phyloP scores from a whole-genome alignment of 257 asterid genomes.

The Orobanche coerulescens region DNA sequence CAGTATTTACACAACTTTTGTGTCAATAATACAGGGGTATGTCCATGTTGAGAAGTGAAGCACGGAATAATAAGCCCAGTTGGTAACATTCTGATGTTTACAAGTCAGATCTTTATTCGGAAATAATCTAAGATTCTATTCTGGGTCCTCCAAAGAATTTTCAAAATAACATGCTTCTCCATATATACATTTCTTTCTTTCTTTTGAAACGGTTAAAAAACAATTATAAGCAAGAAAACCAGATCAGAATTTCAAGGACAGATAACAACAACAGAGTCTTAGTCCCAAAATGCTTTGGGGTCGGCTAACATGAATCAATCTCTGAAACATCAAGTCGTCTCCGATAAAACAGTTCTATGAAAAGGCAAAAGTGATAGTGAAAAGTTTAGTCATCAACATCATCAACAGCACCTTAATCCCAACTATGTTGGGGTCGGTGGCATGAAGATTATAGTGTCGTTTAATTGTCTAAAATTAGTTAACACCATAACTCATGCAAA shows the following conservation, averaged over 20 bases:
- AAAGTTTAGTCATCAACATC: too few relatives aligned
- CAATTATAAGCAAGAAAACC: background rate
- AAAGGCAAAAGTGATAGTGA: too few relatives aligned
- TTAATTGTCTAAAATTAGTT: too few relatives aligned
- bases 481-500: too few relatives aligned
- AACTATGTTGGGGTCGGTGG: too few relatives aligned
- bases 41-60: background rate
- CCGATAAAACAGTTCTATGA: too few relatives aligned
- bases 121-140: background rate
- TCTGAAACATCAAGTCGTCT: too few relatives aligned
- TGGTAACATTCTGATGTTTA: background rate
- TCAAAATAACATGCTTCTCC: background rate
- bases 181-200: background rate
- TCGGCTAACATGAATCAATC: too few relatives aligned
- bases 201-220: background rate
- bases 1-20: background rate
- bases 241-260: background rate
- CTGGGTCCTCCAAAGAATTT: background rate
- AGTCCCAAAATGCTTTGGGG: too few relatives aligned
- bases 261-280: too few relatives aligned
- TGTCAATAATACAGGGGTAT: background rate
- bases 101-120: background rate
- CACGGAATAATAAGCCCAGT: background rate
- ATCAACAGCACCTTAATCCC: too few relatives aligned
- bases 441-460: too few relatives aligned